Conservation (phyloP, 371 early-diverging fungal genomes). For the Circinella umbellata region DNA sequence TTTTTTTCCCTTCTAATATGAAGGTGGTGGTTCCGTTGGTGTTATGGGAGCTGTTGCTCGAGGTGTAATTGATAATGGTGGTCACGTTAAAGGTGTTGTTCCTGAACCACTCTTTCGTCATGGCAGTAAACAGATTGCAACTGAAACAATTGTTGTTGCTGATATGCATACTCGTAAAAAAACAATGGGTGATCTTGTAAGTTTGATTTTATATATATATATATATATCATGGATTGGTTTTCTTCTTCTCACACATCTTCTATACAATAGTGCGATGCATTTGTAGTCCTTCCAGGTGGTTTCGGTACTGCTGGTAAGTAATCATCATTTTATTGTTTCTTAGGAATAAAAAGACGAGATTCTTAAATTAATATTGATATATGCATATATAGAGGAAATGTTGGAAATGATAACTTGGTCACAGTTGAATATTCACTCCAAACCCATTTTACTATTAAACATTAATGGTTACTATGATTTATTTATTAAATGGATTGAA, state of each 20-base stretch:
- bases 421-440: slow-evolving; percentile 72
- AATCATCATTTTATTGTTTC: no score
- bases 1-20: neutral
- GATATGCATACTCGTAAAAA: slow-evolving; percentile 89
- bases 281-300: slow-evolving; percentile 92
- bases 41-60: slow-evolving; percentile 84
- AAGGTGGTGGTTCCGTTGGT: slow-evolving; percentile 79
- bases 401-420: slow-evolving; percentile 87
- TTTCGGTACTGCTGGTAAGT: slow-evolving; percentile 28
- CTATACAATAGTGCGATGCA: slow-evolving; percentile 55
- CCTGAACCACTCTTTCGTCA: slow-evolving; percentile 69
- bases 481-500: slow-evolving; percentile 67
- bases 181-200: slow-evolving; percentile 69
- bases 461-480: slow-evolving; percentile 73
- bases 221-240: no score
- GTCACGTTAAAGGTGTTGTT: slow-evolving; percentile 70
- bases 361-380: neutral
- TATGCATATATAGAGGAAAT: slow-evolving; percentile 72
- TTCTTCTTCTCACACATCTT: neutral
- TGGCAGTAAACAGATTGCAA: slow-evolving; percentile 54
- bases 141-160: slow-evolving; percentile 68
- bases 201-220: neutral
- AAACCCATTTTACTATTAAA: slow-evolving; percentile 83
- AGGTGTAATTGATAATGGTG: slow-evolving; percentile 59
- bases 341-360: no score